Conservation (phyloP, 1,284 basidiomycete genomes). For the Gymnopus androsaceus region DNA sequence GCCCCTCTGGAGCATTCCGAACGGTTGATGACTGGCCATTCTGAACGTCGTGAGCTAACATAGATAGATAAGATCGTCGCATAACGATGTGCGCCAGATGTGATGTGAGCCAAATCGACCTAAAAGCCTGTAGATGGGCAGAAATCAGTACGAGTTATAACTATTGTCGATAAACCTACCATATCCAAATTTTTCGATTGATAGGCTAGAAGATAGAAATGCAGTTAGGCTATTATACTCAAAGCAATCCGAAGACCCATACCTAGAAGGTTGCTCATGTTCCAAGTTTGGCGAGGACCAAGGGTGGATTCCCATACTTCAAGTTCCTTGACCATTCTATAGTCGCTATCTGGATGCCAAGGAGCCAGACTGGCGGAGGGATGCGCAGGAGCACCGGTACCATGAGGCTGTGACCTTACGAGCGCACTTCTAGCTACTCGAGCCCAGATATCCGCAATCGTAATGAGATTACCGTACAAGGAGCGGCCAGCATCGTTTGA, state of each 20-base stretch:
- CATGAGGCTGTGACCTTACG: conserved; percentile 13
- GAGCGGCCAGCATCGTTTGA: conserved; percentile 15
- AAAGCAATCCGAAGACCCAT: too few species aligned
- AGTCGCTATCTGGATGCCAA: conserved; percentile 19
- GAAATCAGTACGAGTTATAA: background rate
- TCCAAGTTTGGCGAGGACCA: conserved; percentile 18
- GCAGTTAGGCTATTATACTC: too few species aligned
- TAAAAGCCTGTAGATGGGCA: conserved; percentile 15
- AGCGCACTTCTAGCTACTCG: conserved; percentile 20
- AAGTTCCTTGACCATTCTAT: conserved; percentile 14
- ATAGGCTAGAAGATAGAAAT: conserved; percentile 16
- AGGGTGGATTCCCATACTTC: conserved; percentile 17
- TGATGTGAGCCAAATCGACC: conserved; percentile 18
- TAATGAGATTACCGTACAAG: conserved; percentile 19
- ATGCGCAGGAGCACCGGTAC: background rate
- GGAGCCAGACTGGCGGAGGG: conserved; percentile 11
- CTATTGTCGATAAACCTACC: background rate
- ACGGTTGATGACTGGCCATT: conserved; percentile 9
- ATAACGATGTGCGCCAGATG: conserved; percentile 21
- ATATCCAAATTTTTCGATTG: conserved; percentile 17
- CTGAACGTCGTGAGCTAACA: conserved; percentile 20
- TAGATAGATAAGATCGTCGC: conserved; percentile 19
- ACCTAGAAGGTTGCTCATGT: conserved; percentile 17
- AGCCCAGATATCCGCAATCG: conserved; percentile 21
- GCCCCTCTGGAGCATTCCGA: conserved; percentile 4